phyloP scores from a whole-genome alignment of 768 basidiomycete genomes.

The Fistulinella prunicolor region DNA sequence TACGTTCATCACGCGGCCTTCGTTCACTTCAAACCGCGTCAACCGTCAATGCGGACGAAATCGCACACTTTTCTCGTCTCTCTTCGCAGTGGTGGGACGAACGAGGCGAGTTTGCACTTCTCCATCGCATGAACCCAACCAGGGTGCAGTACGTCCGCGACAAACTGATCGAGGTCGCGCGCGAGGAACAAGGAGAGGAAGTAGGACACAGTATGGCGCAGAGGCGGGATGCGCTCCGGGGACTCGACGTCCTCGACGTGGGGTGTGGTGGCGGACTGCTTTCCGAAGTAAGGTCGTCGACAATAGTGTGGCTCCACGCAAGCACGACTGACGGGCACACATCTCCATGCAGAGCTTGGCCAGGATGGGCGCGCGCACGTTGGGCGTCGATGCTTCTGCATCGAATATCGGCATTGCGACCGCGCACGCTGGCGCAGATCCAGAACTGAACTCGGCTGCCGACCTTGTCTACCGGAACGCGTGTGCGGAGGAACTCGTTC shows the following conservation, averaged over 20 bases:
- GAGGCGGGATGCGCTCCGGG: conserved; percentile 45
- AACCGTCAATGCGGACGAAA: conserved; percentile 70
- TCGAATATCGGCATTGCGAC: conserved; percentile 85
- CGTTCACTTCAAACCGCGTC: conserved; percentile 26
- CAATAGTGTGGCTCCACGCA: too few species aligned
- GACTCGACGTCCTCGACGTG: conserved; percentile 78
- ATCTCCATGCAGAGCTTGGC: conserved; percentile 66
- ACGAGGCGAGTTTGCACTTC: conserved; percentile 78
- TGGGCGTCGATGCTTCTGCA: conserved; percentile 90
- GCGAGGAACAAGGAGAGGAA: conserved; percentile 48
- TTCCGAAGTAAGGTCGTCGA: conserved; percentile 67
- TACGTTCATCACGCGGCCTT: too few species aligned
- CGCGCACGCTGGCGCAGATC: conserved; percentile 78
- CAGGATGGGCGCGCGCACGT: conserved; percentile 79
- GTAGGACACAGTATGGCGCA: conserved; percentile 27
- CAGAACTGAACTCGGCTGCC: conserved; percentile 42
- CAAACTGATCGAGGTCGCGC: conserved; percentile 63
- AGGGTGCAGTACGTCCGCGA: conserved; percentile 80
- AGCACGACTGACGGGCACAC: background rate
- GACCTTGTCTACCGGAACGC: conserved; percentile 65
- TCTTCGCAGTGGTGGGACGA: conserved; percentile 97
- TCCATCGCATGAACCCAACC: conserved; percentile 95
- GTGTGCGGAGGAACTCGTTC: conserved; percentile 70
- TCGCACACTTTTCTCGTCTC: conserved; percentile 84
- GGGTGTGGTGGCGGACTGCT: conserved; percentile 96